Percentiles rank a stretch among this genome's conserved stretches.
Conservation (phyloP, 2,329 filamentous ascomycete genomes). For the Simplicillium sp. region DNA sequence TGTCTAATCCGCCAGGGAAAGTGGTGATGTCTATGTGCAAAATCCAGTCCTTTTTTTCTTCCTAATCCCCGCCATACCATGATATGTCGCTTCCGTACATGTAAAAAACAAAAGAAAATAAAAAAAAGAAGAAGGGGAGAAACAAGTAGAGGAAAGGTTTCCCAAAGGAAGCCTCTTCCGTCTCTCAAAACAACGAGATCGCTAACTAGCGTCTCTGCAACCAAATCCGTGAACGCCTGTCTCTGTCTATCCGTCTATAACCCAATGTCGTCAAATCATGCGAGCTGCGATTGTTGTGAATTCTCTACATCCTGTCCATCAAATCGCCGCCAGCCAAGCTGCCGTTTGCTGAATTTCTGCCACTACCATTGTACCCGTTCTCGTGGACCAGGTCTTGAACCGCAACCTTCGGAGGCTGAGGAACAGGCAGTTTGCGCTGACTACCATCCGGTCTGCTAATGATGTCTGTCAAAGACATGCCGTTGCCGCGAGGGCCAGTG, state of each 20-base stretch:
- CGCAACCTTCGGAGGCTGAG: slow-evolving; percentile 81
- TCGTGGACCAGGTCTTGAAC: slow-evolving; percentile 75
- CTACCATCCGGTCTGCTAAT: slow-evolving; percentile 82
- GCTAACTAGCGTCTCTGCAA: neutral
- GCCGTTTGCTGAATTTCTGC: slow-evolving; percentile 66
- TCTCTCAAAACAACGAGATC: neutral
- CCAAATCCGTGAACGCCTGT: slow-evolving; percentile 22
- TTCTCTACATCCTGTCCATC: slow-evolving; percentile 40
- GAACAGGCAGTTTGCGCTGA: slow-evolving; percentile 83
- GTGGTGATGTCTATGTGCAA: slow-evolving; percentile 11
- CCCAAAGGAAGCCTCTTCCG: neutral
- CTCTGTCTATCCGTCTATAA: slow-evolving; percentile 30
- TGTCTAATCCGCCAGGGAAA: slow-evolving; percentile 8
- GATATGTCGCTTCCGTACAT: slow-evolving; percentile 2
- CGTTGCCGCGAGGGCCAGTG: slow-evolving; percentile 43
- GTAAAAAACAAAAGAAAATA: slow-evolving; percentile 1
- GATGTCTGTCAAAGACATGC: slow-evolving; percentile 82
- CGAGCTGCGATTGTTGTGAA: slow-evolving; percentile 11
- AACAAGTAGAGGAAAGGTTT: slow-evolving; percentile 1
- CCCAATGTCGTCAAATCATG: slow-evolving; percentile 28
- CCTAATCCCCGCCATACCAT: slow-evolving; percentile 2
- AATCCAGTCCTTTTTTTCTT: slow-evolving; percentile 4
- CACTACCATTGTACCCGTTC: slow-evolving; percentile 55
- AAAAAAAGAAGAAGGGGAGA: slow-evolving; percentile 1
- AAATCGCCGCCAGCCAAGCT: slow-evolving; percentile 68